phyloP scores from a whole-genome alignment of 2,329 filamentous ascomycete species.

The Cladosporium colombiae region DNA sequence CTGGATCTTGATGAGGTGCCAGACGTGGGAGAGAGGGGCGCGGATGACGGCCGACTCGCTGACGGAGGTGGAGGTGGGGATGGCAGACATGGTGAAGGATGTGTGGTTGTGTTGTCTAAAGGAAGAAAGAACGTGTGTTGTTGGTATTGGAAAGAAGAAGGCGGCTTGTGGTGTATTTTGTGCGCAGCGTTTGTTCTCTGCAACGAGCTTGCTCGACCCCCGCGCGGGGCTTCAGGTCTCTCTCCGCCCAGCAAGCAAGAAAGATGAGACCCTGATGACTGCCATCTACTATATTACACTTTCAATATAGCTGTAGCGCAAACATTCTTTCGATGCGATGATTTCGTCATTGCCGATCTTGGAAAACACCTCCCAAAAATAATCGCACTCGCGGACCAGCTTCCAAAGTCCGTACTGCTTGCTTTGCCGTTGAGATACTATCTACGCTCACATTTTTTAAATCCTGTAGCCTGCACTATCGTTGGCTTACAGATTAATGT shows the following conservation, averaged over 20 bases:
- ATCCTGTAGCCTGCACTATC: too few relatives aligned
- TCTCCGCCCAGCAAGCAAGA: neutral
- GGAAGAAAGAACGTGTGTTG: neutral
- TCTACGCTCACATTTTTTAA: too few relatives aligned
- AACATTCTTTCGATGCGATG: neutral
- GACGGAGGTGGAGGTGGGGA: conserved; percentile 68
- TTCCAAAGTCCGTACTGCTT: neutral
- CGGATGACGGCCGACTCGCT: conserved; percentile 68
- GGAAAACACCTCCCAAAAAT: neutral
- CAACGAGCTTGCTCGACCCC: conserved; percentile 10
- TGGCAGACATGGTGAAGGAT: conserved; percentile 34
- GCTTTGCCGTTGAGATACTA: too few relatives aligned
- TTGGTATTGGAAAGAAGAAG: conserved; percentile 1
- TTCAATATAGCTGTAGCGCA: neutral
- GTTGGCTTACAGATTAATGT: too few relatives aligned
- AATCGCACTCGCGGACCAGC: too few relatives aligned
- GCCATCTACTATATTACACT: neutral
- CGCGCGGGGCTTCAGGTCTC: neutral
- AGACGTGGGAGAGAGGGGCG: conserved; percentile 65
- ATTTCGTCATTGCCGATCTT: neutral
- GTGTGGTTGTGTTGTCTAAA: neutral
- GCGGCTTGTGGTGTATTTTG: conserved; percentile 8
- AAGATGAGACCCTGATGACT: neutral
- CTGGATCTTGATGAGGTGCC: conserved; percentile 74
- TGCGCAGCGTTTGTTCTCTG: conserved; percentile 11